Conservation (phyloP, 1,139 yeast genomes). For the Lodderomyces elongisporus region DNA sequence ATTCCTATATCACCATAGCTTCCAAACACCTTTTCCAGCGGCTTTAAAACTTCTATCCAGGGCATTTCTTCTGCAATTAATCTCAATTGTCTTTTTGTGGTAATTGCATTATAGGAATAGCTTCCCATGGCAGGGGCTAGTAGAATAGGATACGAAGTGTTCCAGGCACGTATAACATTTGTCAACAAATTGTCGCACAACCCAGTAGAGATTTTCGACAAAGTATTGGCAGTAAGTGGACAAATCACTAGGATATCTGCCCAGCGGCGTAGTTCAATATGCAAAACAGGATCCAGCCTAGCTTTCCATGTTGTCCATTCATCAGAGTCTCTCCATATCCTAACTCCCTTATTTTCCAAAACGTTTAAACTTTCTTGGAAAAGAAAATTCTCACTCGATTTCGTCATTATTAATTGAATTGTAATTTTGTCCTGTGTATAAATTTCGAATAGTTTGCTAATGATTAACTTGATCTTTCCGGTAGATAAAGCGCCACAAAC, state of each 20-base stretch:
- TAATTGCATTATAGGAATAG: constrained; percentile 80
- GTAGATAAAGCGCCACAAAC: constrained; percentile 89
- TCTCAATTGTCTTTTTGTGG: constrained; percentile 76
- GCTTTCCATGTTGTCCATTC: constrained; percentile 89
- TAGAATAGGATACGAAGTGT: constrained; percentile 77
- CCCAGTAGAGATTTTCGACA: constrained; percentile 86
- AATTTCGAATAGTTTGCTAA: constrained; percentile 71
- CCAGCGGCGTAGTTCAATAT: constrained; percentile 91
- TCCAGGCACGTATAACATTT: constrained; percentile 89
- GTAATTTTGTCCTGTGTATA: constrained; percentile 70
- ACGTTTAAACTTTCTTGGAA: constrained; percentile 47
- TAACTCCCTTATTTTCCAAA: constrained; percentile 42
- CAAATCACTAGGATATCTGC: constrained; percentile 88
- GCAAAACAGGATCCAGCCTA: constrained; percentile 87
- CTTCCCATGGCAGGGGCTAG: constrained; percentile 95
- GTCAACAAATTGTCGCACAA: constrained; percentile 85
- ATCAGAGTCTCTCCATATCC: constrained; percentile 84
- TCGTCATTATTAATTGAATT: constrained; percentile 76
- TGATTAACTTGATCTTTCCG: constrained; percentile 67
- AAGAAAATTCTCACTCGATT: constrained; percentile 78
- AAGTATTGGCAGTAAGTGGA: constrained; percentile 85
- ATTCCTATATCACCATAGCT: constrained; percentile 93
- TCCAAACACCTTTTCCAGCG: constrained; percentile 89
- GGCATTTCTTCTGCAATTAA: constrained; percentile 82
- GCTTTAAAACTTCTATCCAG: constrained; percentile 84